Percentiles rank a stretch among this genome's conserved stretches.
Evolutionary conservation across 768 basidiomycete genomes (phyloP).

Genomic region (Leccinum barrowsii): DNA sequence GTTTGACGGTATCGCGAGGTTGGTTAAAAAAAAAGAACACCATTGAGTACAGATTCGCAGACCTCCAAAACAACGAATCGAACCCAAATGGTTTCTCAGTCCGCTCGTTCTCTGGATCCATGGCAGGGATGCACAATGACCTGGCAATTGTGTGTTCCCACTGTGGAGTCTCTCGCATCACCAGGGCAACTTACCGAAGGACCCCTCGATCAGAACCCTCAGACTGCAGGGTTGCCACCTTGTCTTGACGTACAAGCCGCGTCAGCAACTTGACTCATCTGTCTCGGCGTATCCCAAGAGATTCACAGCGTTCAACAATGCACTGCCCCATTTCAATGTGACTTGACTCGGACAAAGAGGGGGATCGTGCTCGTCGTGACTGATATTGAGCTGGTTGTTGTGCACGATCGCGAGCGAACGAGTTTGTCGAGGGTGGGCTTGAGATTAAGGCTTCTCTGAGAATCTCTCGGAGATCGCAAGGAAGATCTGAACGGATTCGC

Average conservation of each 20-base stretch:
- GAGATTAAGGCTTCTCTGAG: constrained; percentile 4
- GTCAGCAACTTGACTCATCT: constrained; percentile 25
- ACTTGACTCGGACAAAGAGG: not conserved
- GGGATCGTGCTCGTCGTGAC: not conserved
- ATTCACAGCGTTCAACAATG: constrained; percentile 1
- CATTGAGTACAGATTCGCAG: too few species aligned
- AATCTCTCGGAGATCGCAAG: not conserved
- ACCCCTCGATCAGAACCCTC: constrained; percentile 12
- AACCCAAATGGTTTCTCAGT: not conserved
- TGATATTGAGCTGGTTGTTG: not conserved
- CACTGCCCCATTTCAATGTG: not conserved
- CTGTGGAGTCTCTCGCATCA: not conserved
- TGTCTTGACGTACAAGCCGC: constrained; percentile 5
- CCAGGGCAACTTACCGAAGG: not conserved
- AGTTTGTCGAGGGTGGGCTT: not conserved
- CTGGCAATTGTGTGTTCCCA: constrained; percentile 5
- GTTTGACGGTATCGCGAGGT: too few species aligned
- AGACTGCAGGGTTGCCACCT: constrained; percentile 12
- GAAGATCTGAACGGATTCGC: constrained; percentile 3
- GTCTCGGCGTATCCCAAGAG: constrained; percentile 1
- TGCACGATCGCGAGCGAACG: not conserved
- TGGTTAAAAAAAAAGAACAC: too few species aligned
- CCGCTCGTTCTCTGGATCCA: not conserved
- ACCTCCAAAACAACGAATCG: not conserved
- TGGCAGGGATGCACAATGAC: not conserved